These are phyloP conservation scores for Amyloporia xantha DNA, from an alignment of 768 basidiomycete genomes.

Conservation along the genomic window DNA sequence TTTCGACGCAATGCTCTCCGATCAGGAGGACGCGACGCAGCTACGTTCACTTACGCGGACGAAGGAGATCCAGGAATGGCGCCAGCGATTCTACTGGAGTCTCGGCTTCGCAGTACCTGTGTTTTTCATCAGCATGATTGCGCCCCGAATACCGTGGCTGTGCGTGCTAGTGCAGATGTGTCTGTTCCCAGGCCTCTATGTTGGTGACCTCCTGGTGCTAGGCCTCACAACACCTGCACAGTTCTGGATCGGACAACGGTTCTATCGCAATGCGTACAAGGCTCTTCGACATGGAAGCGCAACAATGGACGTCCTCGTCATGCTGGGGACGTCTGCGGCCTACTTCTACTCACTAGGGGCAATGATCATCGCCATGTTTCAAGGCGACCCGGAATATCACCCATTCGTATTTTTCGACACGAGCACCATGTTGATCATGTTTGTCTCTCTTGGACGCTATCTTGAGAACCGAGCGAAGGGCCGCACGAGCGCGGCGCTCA, in stretches of 20 bases:
- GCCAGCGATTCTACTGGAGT: slow-evolving; percentile 66
- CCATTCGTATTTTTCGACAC: slow-evolving; percentile 97
- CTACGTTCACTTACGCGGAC: slow-evolving; percentile 78
- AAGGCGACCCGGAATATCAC: slow-evolving; percentile 57
- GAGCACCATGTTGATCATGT: slow-evolving; percentile 97
- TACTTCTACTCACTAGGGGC: slow-evolving; percentile 82
- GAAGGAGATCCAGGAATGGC: slow-evolving; percentile 92
- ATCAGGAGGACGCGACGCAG: slow-evolving; percentile 78
- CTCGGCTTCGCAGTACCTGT: slow-evolving; percentile 84
- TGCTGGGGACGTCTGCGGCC: slow-evolving; percentile 90
- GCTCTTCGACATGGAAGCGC: slow-evolving; percentile 82
- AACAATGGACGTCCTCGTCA: slow-evolving; percentile 98
- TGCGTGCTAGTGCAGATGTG: slow-evolving; percentile 42
- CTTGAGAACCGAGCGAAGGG: slow-evolving; percentile 97
- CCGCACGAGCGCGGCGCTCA: slow-evolving; percentile 92
- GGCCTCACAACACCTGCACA: slow-evolving; percentile 86
- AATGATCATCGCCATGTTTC: slow-evolving; percentile 61
- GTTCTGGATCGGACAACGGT: slow-evolving; percentile 83
- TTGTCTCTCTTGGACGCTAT: slow-evolving; percentile 91
- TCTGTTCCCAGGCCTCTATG: slow-evolving; percentile 62
- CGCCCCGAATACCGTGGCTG: slow-evolving; percentile 58
- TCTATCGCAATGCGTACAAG: slow-evolving; percentile 88
- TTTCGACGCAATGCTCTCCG: slow-evolving; percentile 81
- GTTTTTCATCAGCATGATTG: slow-evolving; percentile 87
- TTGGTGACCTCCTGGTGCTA: slow-evolving; percentile 75